Base-by-base conservation (phyloP, 2,329 filamentous ascomycete genomes). In the Ophiostoma sp. region DNA sequence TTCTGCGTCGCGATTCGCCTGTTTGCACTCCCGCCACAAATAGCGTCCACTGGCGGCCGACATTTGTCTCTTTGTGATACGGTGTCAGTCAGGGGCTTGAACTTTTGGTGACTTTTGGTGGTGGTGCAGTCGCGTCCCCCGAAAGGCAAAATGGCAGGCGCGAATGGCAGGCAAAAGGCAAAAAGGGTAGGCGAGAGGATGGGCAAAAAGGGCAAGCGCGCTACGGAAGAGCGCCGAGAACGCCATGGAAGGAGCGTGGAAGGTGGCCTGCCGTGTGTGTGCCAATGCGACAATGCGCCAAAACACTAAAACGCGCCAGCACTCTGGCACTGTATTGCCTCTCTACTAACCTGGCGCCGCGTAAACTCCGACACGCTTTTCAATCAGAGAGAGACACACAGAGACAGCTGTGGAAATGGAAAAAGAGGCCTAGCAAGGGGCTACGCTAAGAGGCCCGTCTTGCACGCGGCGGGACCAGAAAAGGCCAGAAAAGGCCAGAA, bases 41-140 rank as follows among this genome's bases (percentile, higher is more conserved):
- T 71, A 61, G 69, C 55, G 48, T 39, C 25, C 70, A 57, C n/a
- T 55, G 42, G 70, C 25, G 69, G 52, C 69, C 64, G 64, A 69
- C 64, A 28, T 66, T 55, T 52, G 17, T n/a, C 48, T n/a, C 19
- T 33, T 33, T 33, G 64, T 57, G 66, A 59, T 57, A 42, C 69
- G 17, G 69, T 70, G n/a, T 28, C 48, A 22, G 52, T 59, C 52
- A 70, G 69, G 69, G 52, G 69, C 52, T 66, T 19, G 36, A 45
- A 42, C 1, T 42, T 42, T 45, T 61, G 15, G 28, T 9, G 28
- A 15, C n/a, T n/a, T n/a, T n/a, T 61, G 55, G 57, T 61, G 57
- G 42, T 48, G 42, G 42, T 25, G 22, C 45, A 50, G 36, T 66
- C 59, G 59, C 59, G 33, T 25, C 64, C 25, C 42, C 64, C 64